phyloP scores from a whole-genome alignment of 805 yeast species.

The Yamadazyma phyllophila region DNA sequence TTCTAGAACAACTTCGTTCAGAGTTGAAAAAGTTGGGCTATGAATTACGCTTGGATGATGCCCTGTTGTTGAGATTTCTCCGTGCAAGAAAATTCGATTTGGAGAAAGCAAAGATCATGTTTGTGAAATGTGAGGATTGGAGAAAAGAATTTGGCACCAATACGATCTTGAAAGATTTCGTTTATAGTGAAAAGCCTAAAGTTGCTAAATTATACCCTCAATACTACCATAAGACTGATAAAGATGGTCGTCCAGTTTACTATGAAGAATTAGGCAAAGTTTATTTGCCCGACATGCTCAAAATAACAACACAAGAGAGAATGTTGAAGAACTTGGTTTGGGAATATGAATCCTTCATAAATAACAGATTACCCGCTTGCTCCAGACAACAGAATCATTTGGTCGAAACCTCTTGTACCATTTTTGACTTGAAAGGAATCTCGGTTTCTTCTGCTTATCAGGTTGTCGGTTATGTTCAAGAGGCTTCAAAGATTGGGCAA shows the following conservation, averaged over 20 bases:
- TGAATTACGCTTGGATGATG: conserved; percentile 80
- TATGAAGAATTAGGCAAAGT: conserved; percentile 91
- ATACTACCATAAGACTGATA: conserved; percentile 95
- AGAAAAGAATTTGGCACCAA: conserved; percentile 82
- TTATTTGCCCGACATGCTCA: conserved; percentile 85
- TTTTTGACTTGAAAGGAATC: conserved; percentile 91
- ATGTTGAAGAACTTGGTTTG: conserved; percentile 94
- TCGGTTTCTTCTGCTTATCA: conserved; percentile 80
- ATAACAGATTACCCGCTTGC: conserved; percentile 87
- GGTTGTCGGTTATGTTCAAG: conserved; percentile 84
- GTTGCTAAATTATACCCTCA: conserved; percentile 93
- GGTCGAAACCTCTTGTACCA: conserved; percentile 94
- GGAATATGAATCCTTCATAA: conserved; percentile 92
- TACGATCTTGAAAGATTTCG: conserved; percentile 81
- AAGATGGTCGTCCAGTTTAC: conserved; percentile 95
- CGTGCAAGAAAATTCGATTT: conserved; percentile 95
- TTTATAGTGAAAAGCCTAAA: conserved; percentile 85
- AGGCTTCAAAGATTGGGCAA: conserved; percentile 93
- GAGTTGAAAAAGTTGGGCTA: conserved; percentile 63
- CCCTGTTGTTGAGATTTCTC: conserved; percentile 77
- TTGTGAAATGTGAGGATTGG: conserved; percentile 85
- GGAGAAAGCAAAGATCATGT: conserved; percentile 77
- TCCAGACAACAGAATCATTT: conserved; percentile 75
- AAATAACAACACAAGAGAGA: conserved; percentile 91
- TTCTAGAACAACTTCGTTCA: conserved; percentile 56